Conservation (phyloP, 352 stramenopile genomes). For the Pythium guiyangense region DNA sequence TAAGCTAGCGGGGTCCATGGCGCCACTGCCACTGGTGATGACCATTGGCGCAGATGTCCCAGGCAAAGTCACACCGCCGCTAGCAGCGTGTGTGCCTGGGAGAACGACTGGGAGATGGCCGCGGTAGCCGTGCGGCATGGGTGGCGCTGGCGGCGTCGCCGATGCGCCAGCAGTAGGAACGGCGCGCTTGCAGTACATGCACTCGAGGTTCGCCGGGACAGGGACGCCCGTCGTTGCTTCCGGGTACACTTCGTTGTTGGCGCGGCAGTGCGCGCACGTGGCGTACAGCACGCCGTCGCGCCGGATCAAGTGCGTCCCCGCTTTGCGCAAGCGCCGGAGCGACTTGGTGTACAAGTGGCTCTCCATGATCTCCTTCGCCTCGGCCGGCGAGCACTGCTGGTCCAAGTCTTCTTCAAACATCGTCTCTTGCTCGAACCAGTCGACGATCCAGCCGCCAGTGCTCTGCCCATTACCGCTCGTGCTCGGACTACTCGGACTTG, state of each 20-base stretch:
- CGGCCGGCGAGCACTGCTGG: conserved; percentile 59
- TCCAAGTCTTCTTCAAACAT: conserved; percentile 89
- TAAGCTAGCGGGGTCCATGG: too few species aligned
- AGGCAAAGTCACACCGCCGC: background rate
- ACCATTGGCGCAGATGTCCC: too few species aligned
- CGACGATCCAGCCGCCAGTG: conserved; percentile 44
- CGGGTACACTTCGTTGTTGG: conserved; percentile 63
- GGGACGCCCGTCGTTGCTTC: conserved; percentile 49
- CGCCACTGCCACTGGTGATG: background rate
- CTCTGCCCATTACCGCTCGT: background rate
- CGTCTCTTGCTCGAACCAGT: conserved; percentile 87
- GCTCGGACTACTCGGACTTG: background rate
- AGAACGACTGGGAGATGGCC: background rate
- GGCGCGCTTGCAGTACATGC: conserved; percentile 48
- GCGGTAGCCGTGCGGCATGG: conserved; percentile 9
- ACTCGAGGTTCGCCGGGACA: conserved; percentile 60
- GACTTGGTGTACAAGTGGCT: conserved; percentile 71
- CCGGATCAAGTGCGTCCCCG: conserved; percentile 29
- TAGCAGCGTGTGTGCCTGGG: background rate
- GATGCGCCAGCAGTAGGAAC: conserved; percentile 36
- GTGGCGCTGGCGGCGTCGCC: conserved; percentile 13
- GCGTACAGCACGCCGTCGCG: conserved; percentile 46
- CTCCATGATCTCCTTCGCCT: conserved; percentile 75
- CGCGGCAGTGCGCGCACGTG: conserved; percentile 47
- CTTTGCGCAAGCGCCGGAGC: conserved; percentile 35